Evolutionary conservation across 2,329 filamentous ascomycete species (phyloP), one percentile per base, ranked within the genome.

Genomic region (Aspergillus ustus): DNA sequence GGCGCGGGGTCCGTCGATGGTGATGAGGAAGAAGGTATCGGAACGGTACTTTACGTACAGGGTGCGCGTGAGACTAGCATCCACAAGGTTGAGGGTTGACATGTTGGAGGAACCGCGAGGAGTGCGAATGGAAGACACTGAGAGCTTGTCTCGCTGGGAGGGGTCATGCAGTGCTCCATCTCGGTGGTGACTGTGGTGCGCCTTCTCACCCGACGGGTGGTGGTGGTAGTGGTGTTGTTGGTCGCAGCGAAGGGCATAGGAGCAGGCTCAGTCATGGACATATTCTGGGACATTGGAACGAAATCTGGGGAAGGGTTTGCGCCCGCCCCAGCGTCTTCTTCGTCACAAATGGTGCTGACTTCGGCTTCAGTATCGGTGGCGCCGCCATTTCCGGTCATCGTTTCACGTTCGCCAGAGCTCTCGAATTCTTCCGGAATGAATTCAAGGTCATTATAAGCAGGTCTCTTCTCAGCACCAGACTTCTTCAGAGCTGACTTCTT

Each of bases 1-100:
- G 3, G 28, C 43, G 9, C 49, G 37, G 20, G 67, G 63, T 20
- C 17, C 55, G 40, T 53, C 63, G 4, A 62, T 55, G 3, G 59
- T 62, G 4, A 68, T 63, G 3, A 69, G 58, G 45, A 72, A 69
- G 13, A 37, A 64, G 6, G 67, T 67, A 4, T 62, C 37, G 17
- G 37, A 31, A 9, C 43, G 17, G 19, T 57, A 40, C 15, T 22
- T 43, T 15, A 17, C 17, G 13, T 9, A 17, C 20, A 57, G 34
- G n/a, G 55, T 25, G 7, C 31, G 11, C 5, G 29, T 8, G 8
- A 59, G 9, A n/a, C 19, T n/a, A 15, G 9, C 28, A 44, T 52
- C 29, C 2, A 48, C 57, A 19, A 59, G 49, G 11, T 28, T 52
- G 1, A 28, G 22, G 37, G 25, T 31, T 2, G 34, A 50, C 20